These are phyloP conservation scores for Coemansia sp. DNA, from an alignment of 192 early-diverging fungal species.

Conservation along the genomic window DNA sequence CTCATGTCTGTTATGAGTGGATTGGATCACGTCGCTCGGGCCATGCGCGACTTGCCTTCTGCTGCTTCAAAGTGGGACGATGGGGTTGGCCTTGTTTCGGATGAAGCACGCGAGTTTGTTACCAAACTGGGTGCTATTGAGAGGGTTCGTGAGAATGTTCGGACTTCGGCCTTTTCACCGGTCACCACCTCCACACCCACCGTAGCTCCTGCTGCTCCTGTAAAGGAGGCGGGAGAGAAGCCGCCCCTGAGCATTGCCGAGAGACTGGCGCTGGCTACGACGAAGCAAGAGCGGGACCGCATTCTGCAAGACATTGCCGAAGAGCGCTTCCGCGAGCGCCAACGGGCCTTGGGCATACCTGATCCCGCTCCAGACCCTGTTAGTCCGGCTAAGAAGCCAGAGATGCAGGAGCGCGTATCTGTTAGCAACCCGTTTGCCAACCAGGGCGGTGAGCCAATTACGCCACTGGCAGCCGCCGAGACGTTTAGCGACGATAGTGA, in stretches of 20 bases:
- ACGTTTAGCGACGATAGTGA: slow-evolving; percentile 25
- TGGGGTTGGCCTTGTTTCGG: slow-evolving; percentile 17
- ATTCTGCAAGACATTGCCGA: slow-evolving; percentile 48
- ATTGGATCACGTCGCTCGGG: slow-evolving; percentile 17
- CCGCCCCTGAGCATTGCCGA: slow-evolving; percentile 26
- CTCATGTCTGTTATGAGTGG: slow-evolving; percentile 27
- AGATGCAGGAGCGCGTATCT: slow-evolving; percentile 19
- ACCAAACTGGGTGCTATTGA: slow-evolving; percentile 27
- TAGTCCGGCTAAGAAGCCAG: slow-evolving; percentile 1
- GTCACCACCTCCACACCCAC: background rate
- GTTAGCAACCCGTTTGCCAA: slow-evolving; percentile 31
- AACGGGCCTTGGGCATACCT: slow-evolving; percentile 29
- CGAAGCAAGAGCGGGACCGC: slow-evolving; percentile 40
- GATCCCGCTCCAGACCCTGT: slow-evolving; percentile 6
- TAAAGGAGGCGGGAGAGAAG: background rate
- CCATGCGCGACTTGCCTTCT: slow-evolving; percentile 13
- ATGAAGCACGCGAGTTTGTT: slow-evolving; percentile 36
- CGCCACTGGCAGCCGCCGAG: background rate
- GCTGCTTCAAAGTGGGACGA: slow-evolving; percentile 15
- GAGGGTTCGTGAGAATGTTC: background rate
- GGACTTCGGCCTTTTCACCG: background rate
- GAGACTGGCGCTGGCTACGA: slow-evolving; percentile 26
- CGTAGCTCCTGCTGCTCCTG: background rate
- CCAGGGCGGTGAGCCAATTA: background rate
- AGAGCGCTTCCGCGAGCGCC: slow-evolving; percentile 48